Evolutionary conservation across 2,329 filamentous ascomycete genomes (phyloP), one percentile per base, ranked within the genome.

Genomic region (Claviceps quebecensis): DNA sequence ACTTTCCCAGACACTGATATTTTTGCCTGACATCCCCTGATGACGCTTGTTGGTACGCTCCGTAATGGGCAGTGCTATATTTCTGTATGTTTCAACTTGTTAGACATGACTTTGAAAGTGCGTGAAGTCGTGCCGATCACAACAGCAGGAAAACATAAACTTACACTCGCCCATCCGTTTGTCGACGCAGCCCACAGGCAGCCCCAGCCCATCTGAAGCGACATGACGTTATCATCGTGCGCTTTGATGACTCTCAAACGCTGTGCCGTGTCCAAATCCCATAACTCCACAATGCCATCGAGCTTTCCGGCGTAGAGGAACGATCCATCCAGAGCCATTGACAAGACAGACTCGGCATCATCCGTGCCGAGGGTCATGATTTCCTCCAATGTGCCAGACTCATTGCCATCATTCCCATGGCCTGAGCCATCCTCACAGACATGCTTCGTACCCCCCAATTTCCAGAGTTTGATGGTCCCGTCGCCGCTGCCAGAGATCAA

Each of bases 191-290:
- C 91, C 71, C 93, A 93, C 7, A 96, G 73, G 55, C 85, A 84
- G 0, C 89, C 88, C 69, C 87, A 88, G 23, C 86, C 84, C 66
- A 96, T 84, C 56, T 88, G 84, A 44, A 97, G 73, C 0, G 88
- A 84, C 73, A 94, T 88, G 47, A 97, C 80, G 64, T 97, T 88
- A 44, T 83, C 83, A 37, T 79, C 80, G 58, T 89, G 85, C 1
- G 84, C 81, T 62, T 86, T 89, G 61, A 98, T 84, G 17, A 87
- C 89, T 52, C 93, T 78, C 45, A 98, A 76, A 47, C 93, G 83
- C 67, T 98, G 93, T 50, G 85, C 83, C 0, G 93, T 97, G 63
- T 97, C 91, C 14, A 98, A 75, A 63, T 98, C 94, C 91, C 94
- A 98, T 11, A 98, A 80, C 64, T 97, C 91, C 54, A 98, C 81